Base-by-base conservation (phyloP, 192 early-diverging fungal species). In the Rhizoclosmatium sp. region DNA sequence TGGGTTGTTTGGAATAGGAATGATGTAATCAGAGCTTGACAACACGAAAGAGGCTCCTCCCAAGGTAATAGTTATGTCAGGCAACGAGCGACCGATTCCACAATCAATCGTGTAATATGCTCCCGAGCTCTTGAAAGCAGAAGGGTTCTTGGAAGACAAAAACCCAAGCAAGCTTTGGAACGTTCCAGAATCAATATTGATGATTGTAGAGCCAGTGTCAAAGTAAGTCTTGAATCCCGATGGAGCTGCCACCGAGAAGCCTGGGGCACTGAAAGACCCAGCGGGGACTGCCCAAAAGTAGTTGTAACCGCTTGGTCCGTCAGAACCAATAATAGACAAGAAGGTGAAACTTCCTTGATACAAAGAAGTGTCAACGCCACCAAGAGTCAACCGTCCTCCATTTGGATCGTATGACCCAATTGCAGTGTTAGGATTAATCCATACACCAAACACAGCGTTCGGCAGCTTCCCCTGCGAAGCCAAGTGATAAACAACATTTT, bases 1-100 rank as follows among this genome's bases (percentile, higher is more conserved):
- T 31, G 89, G 80, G 46, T 89, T 89, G 47, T 92, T 91, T 80
- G 86, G 90, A 85, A 96, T 31, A 31, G 31, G 31, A 31, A 31
- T 31, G 31, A 31, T 31, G 31, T 31, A 31, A 31, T 31, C 31
- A 31, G 31, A 31, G 31, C 31, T 31, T 31, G 31, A 31, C 31
- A 31, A 31, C 31, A 31, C 31, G 31, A 31, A 31, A 31, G 31
- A 31, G 31, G 31, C 31, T 31, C 31, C 31, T 31, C 59, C 73
- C 44, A 75, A n/a, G 41, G 3, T 46, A 41, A 75, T 46, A 14
- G 58, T 46, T 3, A 75, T 41, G 44, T 21, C 47, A 4, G 73
- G 73, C 4, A 75, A n/a, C 2, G 58, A 21, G 44, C 12, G 7
- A 10, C 42, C 60, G 45, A 21, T 44, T 4, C 31, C 10, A 44